Conservation (phyloP, 768 basidiomycete genomes). For the Pisolithus tinctorius region DNA sequence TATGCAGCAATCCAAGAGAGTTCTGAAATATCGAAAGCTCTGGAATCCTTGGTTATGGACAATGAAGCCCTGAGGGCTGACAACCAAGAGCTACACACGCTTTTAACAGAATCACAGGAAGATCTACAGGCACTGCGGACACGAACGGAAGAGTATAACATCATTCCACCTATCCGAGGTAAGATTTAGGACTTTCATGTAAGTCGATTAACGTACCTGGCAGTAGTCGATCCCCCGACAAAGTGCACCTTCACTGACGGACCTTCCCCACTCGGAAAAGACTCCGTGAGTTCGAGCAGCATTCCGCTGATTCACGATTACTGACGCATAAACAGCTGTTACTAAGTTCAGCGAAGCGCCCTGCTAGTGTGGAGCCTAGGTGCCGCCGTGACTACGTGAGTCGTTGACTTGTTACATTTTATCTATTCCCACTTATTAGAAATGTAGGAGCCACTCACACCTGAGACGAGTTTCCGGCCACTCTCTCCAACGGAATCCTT, state of each 20-base stretch:
- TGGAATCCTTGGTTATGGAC: slow-evolving; percentile 82
- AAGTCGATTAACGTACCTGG: background rate
- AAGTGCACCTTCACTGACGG: slow-evolving; percentile 39
- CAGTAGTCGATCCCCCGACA: slow-evolving; percentile 27
- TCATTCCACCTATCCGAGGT: slow-evolving; percentile 43
- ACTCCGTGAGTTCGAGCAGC: slow-evolving; percentile 36
- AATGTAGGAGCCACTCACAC: slow-evolving; percentile 39
- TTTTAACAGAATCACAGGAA: slow-evolving; percentile 72
- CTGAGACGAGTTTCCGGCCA: slow-evolving; percentile 36
- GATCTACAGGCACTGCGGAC: slow-evolving; percentile 62
- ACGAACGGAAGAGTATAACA: slow-evolving; percentile 70
- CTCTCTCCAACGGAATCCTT: slow-evolving; percentile 36
- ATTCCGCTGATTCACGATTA: slow-evolving; percentile 22
- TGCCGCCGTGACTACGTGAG: slow-evolving; percentile 29
- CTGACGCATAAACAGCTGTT: slow-evolving; percentile 16
- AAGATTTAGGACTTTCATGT: slow-evolving; percentile 2
- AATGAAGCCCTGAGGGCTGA: slow-evolving; percentile 80
- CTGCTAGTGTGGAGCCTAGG: slow-evolving; percentile 30
- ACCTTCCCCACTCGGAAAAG: slow-evolving; percentile 36
- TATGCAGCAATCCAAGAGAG: slow-evolving; percentile 36
- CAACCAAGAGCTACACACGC: slow-evolving; percentile 68
- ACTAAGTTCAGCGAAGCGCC: slow-evolving; percentile 23
- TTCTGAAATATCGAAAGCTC: slow-evolving; percentile 55
- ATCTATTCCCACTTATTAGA: slow-evolving; percentile 3
- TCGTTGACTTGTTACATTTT: slow-evolving; percentile 1